Evolutionary conservation across 805 yeast species (phyloP).

Genomic region (Metschnikowia arizonensis): DNA sequence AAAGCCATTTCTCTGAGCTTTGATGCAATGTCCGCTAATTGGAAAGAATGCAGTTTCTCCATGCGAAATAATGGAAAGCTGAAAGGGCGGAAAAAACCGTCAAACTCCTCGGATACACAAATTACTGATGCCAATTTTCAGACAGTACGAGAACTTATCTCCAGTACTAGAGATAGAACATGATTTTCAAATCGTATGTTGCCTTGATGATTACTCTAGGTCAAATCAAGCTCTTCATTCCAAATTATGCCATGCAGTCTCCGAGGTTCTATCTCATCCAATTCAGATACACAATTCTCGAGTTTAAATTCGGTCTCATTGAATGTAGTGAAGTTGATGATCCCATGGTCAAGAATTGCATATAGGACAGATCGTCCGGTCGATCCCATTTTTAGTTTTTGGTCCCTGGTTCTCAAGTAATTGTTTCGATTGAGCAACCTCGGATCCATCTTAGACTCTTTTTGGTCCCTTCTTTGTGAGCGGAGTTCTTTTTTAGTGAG

Average conservation of each 20-base stretch:
- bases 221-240: slow-evolving; percentile 11
- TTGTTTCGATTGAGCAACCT: slow-evolving; percentile 23
- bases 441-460: slow-evolving; percentile 26
- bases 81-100: not conserved
- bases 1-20: slow-evolving; percentile 1
- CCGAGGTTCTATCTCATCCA: slow-evolving; percentile 11
- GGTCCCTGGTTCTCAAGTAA: slow-evolving; percentile 31
- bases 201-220: not conserved
- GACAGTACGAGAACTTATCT: not conserved
- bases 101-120: not conserved
- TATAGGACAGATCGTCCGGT: slow-evolving; percentile 44
- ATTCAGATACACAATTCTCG: slow-evolving; percentile 6
- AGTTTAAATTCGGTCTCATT: slow-evolving; percentile 48
- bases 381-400: slow-evolving; percentile 49
- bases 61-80: not conserved
- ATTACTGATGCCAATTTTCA: not conserved
- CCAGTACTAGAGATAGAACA: not conserved
- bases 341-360: slow-evolving; percentile 75
- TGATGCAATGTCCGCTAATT: slow-evolving; percentile 1
- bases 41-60: not conserved
- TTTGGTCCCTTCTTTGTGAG: slow-evolving; percentile 22
- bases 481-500: slow-evolving; percentile 27
- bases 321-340: slow-evolving; percentile 60
- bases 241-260: slow-evolving; percentile 15
- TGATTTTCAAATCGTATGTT: not conserved